Conservation (phyloP, 352 stramenopile species). For the Achlya hypogyna region DNA sequence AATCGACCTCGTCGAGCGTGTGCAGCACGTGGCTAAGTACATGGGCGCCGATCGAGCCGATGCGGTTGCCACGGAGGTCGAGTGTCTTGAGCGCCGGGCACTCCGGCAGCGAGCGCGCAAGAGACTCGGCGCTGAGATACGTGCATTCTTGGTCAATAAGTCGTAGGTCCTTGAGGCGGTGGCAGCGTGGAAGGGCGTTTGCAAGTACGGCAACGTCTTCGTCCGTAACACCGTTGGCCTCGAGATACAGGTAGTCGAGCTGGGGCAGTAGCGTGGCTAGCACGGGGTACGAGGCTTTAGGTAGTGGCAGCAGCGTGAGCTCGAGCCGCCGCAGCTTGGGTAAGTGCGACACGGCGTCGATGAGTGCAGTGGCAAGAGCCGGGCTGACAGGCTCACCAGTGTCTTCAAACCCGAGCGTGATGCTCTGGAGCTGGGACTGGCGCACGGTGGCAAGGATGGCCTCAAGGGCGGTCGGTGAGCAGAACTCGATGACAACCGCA, state of each 20-base stretch:
- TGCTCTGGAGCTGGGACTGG: not conserved
- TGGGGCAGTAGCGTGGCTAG: not conserved
- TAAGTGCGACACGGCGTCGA: not conserved
- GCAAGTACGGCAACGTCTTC: not conserved
- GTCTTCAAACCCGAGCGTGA: not conserved
- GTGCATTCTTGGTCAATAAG: not conserved
- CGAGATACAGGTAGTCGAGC: not conserved
- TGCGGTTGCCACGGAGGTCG: not conserved
- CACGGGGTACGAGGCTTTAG: not conserved
- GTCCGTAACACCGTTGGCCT: not conserved
- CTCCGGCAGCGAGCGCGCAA: not conserved
- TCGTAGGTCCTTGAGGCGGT: not conserved
- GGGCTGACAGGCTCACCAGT: not conserved
- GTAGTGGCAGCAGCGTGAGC: not conserved
- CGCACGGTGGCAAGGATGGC: not conserved
- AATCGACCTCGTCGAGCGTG: not conserved
- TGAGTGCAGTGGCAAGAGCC: not conserved
- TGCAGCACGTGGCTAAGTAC: not conserved
- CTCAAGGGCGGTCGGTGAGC: not conserved
- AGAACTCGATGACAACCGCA: not conserved
- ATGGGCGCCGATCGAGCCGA: not conserved
- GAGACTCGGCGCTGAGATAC: not conserved
- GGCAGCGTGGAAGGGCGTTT: not conserved
- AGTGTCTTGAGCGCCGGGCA: not conserved
- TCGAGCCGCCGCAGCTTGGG: not conserved